A percentile compares a stretch with the other conserved stretches of the same genome.
Conservation (phyloP, 2,329 filamentous ascomycete species). For the Colletotrichum truncatum region DNA sequence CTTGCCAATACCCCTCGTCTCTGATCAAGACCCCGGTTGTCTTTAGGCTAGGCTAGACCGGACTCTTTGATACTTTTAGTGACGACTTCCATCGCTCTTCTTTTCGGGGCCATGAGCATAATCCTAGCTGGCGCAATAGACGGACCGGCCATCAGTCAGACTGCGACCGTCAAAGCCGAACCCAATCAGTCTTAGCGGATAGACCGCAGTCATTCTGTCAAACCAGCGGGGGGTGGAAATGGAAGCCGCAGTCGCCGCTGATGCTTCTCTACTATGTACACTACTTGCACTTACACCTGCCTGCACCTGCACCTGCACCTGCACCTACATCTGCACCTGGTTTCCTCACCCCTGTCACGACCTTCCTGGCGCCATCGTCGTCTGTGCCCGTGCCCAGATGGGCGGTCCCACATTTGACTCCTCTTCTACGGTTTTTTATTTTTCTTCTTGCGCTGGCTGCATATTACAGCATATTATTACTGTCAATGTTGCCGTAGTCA, state of each 20-base stretch:
- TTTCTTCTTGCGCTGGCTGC: conserved; percentile 8
- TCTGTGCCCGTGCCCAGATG: conserved; percentile 20
- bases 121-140: neutral
- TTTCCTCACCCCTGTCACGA: neutral
- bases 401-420: neutral
- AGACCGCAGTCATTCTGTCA: conserved; percentile 14
- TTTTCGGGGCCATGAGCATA: no score
- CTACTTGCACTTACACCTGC: neutral
- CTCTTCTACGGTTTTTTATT: no score
- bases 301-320: neutral
- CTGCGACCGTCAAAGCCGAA: neutral
- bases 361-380: conserved; percentile 4
- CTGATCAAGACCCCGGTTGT: neutral
- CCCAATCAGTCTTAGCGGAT: conserved; percentile 2
- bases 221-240: neutral
- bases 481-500: no score
- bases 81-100: no score
- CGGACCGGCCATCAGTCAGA: neutral
- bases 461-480: conserved; percentile 7
- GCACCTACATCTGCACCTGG: neutral
- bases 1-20: conserved; percentile 3
- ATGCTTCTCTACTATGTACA: neutral
- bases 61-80: neutral
- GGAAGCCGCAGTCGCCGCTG: neutral
- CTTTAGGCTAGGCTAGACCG: neutral